These are phyloP conservation scores for Panaeolus papilionaceus DNA, from an alignment of 768 basidiomycete species.

Conservation along the genomic window DNA sequence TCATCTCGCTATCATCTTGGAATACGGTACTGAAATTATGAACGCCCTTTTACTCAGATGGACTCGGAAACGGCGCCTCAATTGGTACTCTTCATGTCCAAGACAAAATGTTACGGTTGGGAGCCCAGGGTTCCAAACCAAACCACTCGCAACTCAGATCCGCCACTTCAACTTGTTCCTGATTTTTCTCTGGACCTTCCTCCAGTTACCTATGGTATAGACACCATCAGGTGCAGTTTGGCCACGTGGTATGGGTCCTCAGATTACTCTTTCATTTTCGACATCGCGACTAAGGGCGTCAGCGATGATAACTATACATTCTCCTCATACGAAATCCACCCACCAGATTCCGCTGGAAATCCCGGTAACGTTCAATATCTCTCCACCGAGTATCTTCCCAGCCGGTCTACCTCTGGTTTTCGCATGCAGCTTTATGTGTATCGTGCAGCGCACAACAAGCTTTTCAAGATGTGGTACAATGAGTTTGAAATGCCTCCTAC, in stretches of 20 bases:
- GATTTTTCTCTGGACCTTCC: background rate
- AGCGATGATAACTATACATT: background rate
- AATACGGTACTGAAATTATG: background rate
- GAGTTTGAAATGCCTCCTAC: background rate
- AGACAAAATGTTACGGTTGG: background rate
- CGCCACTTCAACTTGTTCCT: background rate
- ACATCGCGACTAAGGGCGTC: background rate
- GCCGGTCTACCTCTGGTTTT: background rate
- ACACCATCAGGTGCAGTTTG: slow-evolving; percentile 2
- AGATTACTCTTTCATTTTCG: background rate
- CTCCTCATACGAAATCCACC: background rate
- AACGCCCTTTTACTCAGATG: background rate
- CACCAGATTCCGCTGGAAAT: background rate
- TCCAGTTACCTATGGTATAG: background rate
- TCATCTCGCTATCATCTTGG: background rate
- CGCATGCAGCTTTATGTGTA: slow-evolving; percentile 1
- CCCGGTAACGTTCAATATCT: background rate
- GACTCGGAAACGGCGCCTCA: background rate
- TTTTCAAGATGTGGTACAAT: slow-evolving; percentile 7
- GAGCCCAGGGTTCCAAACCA: background rate
- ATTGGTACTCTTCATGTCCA: background rate
- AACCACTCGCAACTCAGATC: background rate
- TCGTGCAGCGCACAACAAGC: background rate
- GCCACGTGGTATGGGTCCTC: background rate
- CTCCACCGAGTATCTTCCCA: background rate